Percentiles rank a stretch among this genome's conserved stretches.
phyloP scores from a whole-genome alignment of 768 basidiomycete genomes.

The Mycena maculata region DNA sequence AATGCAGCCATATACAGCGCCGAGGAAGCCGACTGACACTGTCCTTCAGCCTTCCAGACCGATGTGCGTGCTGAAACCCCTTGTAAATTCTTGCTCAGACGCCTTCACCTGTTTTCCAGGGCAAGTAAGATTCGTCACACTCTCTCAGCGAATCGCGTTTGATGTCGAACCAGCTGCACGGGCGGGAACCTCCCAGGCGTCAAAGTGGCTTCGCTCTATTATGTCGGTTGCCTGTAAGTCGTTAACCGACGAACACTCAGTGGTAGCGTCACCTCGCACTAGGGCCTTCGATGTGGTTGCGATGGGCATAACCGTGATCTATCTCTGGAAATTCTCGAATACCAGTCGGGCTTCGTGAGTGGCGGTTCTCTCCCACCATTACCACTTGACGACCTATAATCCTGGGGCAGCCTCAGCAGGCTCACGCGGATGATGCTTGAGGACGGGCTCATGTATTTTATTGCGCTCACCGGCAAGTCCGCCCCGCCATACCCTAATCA shows the following conservation, averaged over 20 bases:
- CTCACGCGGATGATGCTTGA: conserved; percentile 20
- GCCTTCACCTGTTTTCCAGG: neutral
- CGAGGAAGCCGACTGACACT: neutral
- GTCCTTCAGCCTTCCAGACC: neutral
- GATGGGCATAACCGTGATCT: conserved; percentile 7
- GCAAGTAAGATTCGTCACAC: neutral
- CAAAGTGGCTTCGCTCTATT: conserved; percentile 4
- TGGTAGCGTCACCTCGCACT: neutral
- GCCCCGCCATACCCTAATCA: neutral
- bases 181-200: conserved; percentile 9
- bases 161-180: neutral
- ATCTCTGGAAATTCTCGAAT: conserved; percentile 28
- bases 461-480: conserved; percentile 7
- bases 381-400: neutral
- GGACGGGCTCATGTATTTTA: conserved; percentile 25
- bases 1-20: neutral
- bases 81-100: neutral
- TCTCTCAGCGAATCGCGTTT: neutral
- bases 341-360: conserved; percentile 21
- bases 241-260: neutral
- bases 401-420: neutral
- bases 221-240: conserved; percentile 19
- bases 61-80: neutral
- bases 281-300: conserved; percentile 19
- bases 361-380: neutral